phyloP scores from a whole-genome alignment of 1,139 yeast genomes.

The Zygoascus hellenicus region DNA sequence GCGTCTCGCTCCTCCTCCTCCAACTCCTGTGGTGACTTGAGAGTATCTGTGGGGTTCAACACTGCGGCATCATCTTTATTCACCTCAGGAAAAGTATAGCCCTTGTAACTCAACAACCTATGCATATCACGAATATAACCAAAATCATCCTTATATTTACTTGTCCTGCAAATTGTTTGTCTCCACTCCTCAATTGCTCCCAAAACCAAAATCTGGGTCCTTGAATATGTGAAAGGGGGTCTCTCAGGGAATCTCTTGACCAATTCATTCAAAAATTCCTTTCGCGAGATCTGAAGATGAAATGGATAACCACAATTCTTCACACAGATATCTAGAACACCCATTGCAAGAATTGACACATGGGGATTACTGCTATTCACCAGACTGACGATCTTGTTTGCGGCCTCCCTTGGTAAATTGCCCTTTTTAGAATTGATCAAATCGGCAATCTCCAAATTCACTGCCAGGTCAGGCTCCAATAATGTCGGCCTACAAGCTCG shows the following conservation, averaged over 20 bases:
- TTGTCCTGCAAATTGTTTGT: slow-evolving; percentile 86
- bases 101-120: slow-evolving; percentile 76
- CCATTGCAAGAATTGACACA: slow-evolving; percentile 55
- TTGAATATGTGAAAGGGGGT: slow-evolving; percentile 80
- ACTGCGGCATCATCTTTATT: slow-evolving; percentile 91
- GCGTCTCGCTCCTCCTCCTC: slow-evolving; percentile 91
- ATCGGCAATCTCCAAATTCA: slow-evolving; percentile 91
- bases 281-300: slow-evolving; percentile 89
- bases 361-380: slow-evolving; percentile 81
- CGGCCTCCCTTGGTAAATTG: slow-evolving; percentile 86
- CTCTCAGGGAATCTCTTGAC: slow-evolving; percentile 92
- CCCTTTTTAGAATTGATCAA: slow-evolving; percentile 91
- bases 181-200: slow-evolving; percentile 97
- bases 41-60: slow-evolving; percentile 81
- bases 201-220: slow-evolving; percentile 77
- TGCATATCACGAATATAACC: slow-evolving; percentile 96
- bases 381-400: slow-evolving; percentile 77
- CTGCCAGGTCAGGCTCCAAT: slow-evolving; percentile 80
- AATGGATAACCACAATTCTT: slow-evolving; percentile 98
- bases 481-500: slow-evolving; percentile 86
- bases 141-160: slow-evolving; percentile 85
- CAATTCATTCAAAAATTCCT: slow-evolving; percentile 88
- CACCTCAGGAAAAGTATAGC: slow-evolving; percentile 89
- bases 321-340: slow-evolving; percentile 78
- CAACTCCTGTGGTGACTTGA: slow-evolving; percentile 83